Percentiles rank a stretch among this genome's conserved stretches.
These are phyloP conservation scores for Cardamine chenopodiifolia DNA, from an alignment of 345 rosid genomes.

Conservation along the genomic window DNA sequence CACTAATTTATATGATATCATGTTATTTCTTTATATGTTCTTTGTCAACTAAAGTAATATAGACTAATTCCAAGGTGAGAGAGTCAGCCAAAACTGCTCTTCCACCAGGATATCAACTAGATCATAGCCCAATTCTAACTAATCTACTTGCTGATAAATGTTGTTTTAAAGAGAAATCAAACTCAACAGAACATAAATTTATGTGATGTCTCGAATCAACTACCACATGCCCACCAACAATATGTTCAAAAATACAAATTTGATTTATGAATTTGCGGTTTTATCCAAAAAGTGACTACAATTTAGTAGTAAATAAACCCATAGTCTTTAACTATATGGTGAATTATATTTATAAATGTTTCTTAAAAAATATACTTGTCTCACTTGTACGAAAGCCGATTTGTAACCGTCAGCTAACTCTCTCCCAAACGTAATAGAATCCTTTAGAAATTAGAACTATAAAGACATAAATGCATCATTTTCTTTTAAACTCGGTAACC, in stretches of 20 bases:
- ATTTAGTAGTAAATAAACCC: neutral
- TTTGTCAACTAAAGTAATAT: neutral
- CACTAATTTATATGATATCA: neutral
- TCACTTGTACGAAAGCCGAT: slow-evolving; percentile 12
- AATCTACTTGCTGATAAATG: too few species aligned
- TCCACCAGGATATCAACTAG: too few species aligned
- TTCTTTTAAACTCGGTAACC: neutral
- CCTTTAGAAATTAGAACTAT: neutral
- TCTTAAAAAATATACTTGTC: neutral
- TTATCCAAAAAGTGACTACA: neutral
- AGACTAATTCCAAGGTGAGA: neutral
- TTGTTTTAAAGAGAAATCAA: too few species aligned
- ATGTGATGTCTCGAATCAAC: neutral
- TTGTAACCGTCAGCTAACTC: slow-evolving; percentile 30
- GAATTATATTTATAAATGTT: neutral
- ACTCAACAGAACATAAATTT: neutral
- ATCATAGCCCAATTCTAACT: neutral
- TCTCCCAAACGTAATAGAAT: slow-evolving; percentile 27
- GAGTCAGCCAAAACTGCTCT: neutral
- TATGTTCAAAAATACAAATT: too few species aligned
- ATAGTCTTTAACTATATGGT: neutral
- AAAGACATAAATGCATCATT: neutral
- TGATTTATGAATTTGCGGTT: neutral
- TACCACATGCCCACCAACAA: neutral
- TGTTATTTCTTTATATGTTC: too few species aligned